These are phyloP conservation scores for Zoysia pacifica DNA, from an alignment of 176 grass and related monocot genomes.

Conservation along the genomic window DNA sequence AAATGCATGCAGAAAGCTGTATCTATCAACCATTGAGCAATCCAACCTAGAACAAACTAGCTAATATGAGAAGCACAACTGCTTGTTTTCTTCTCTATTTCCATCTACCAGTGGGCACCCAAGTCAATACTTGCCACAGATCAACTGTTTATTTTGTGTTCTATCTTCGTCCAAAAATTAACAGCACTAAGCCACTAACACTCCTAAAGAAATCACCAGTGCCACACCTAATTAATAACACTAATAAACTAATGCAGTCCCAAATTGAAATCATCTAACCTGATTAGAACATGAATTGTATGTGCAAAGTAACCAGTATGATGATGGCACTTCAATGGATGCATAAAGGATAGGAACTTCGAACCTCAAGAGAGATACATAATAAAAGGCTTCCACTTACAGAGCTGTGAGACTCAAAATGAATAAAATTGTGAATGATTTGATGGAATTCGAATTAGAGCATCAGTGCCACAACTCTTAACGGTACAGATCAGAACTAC, in stretches of 20 bases:
- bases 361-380: constrained; percentile 17
- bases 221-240: neutral
- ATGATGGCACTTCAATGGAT: constrained; percentile 27
- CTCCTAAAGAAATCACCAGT: constrained; percentile 9
- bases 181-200: neutral
- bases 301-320: neutral
- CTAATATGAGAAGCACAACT: neutral
- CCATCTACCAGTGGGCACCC: neutral
- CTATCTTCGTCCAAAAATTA: neutral
- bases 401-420: neutral
- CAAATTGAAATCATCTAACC: neutral
- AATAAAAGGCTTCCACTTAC: constrained; percentile 14
- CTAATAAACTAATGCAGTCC: constrained; percentile 9
- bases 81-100: neutral
- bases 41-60: constrained; percentile 17
- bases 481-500: neutral
- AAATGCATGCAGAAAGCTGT: constrained; percentile 22
- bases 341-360: neutral
- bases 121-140: neutral
- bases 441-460: neutral
- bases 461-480: neutral
- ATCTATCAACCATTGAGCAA: neutral
- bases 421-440: constrained; percentile 12
- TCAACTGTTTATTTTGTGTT: neutral
- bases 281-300: neutral